Evolutionary conservation across 1,139 yeast species (phyloP), one percentile per base, ranked within the genome.

Genomic region (Yamadazyma aaseri): DNA sequence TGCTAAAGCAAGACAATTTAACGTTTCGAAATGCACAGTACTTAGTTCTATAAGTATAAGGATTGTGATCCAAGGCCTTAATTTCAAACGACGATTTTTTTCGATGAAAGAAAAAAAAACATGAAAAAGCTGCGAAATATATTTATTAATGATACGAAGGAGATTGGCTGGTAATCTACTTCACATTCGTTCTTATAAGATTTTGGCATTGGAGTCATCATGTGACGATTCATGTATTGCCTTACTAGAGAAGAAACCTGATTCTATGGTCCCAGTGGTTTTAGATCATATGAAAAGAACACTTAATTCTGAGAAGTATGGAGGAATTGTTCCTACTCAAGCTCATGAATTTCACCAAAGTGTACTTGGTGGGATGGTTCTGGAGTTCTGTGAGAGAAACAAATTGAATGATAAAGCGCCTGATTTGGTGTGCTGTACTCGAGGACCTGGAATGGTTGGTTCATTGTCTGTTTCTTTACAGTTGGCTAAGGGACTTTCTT

Each of bases 391-490:
- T 26, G 17, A 26, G 1, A 54, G 55, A 29, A 56, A 69, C 39
- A 39, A 41, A 2, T 26, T 68, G 10, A 36, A 45, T 7, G 38
- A 23, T 0, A 50, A 53, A 6, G 72, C 73, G 1, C 89, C 95
- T 0, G 96, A 86, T 52, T 53, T 92, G 29, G 72, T 92, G 2
- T 85, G 96, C 55, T 96, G 84, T 7, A 92, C 99, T 0, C 64
- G 95, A 46, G 99, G 99, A 0, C 99, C 99, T 0, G 99, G 99
- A 0, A 89, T 94, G 97, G 75, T 81, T 11, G 97, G 97, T 0
- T 83, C 95, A 0, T 63, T 92, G 14, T 74, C 87, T 11, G 84
- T 87, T 0, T 94, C 97, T 2, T 66, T 86, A 26, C 94, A 85
- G 49, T 61, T 87, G 27, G 96, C 95, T 0, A 85, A 87, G 49